A percentile compares a stretch with the other conserved stretches of the same genome.
Conservation (phyloP, 2,329 filamentous ascomycete species). For the Diplodia mutila region DNA sequence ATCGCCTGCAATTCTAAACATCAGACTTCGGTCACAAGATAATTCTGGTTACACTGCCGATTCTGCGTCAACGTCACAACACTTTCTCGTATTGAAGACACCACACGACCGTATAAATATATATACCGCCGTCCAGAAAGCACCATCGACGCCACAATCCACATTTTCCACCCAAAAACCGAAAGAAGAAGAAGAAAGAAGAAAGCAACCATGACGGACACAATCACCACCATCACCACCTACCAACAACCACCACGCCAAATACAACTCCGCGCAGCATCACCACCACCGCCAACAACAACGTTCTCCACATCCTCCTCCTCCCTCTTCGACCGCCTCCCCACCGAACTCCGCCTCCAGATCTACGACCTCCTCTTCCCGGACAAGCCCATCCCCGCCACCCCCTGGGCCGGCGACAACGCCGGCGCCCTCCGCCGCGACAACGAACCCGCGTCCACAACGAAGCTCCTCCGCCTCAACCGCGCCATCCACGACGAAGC, state of each 20-base stretch:
- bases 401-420: neutral
- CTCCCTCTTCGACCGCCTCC: constrained; percentile 17
- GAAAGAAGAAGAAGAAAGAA: neutral
- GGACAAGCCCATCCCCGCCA: constrained; percentile 6
- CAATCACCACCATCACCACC: too few relatives aligned
- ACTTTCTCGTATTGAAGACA: neutral
- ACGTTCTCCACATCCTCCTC: neutral
- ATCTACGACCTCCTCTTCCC: constrained; percentile 26
- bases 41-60: neutral
- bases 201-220: neutral
- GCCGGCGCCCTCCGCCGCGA: constrained; percentile 2
- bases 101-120: neutral
- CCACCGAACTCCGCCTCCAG: constrained; percentile 23
- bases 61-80: neutral
- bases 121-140: neutral
- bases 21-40: neutral
- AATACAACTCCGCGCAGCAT: neutral
- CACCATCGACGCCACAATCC: neutral
- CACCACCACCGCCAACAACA: neutral
- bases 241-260: neutral
- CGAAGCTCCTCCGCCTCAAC: constrained; percentile 11
- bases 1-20: neutral
- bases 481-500: constrained; percentile 19
- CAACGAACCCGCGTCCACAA: neutral
- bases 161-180: neutral